Percentiles rank a stretch among this genome's conserved stretches.
These are phyloP conservation scores for Colletotrichum euphorbiae DNA, from an alignment of 2,329 filamentous ascomycete genomes.

Conservation along the genomic window DNA sequence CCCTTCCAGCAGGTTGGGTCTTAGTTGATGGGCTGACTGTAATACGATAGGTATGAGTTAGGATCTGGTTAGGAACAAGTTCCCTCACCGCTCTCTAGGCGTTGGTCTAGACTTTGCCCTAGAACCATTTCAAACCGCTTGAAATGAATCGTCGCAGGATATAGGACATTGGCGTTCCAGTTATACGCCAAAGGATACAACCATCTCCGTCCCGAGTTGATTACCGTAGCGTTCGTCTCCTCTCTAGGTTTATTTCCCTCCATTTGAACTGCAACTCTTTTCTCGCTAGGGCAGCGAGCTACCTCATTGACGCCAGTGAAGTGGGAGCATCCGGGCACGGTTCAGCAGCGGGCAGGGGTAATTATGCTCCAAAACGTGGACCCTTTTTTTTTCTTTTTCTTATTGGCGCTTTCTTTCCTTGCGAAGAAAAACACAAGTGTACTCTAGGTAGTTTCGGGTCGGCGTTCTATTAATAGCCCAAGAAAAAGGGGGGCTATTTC, in stretches of 20 bases:
- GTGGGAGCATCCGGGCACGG: slow-evolving; percentile 4
- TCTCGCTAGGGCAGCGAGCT: neutral
- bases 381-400: slow-evolving; percentile 25
- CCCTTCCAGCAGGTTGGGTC: slow-evolving; percentile 14
- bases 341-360: slow-evolving; percentile 9
- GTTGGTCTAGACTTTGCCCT: neutral
- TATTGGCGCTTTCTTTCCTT: neutral
- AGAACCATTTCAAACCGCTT: neutral
- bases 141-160: neutral
- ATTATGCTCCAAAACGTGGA: neutral
- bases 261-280: neutral
- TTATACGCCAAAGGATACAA: slow-evolving; percentile 1
- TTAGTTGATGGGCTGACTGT: slow-evolving; percentile 9
- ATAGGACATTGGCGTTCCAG: neutral
- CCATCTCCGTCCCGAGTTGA: slow-evolving; percentile 1
- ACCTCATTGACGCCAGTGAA: slow-evolving; percentile 2
- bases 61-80: neutral
- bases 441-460: neutral
- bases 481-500: neutral
- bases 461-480: slow-evolving; percentile 30
- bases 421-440: too few relatives aligned
- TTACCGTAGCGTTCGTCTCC: neutral
- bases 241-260: neutral
- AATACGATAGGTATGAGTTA: neutral
- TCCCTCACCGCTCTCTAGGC: neutral